Percentiles rank a stretch among this genome's conserved stretches.
These are phyloP conservation scores for Phylloporus sp. DNA, from an alignment of 768 basidiomycete species.

Conservation along the genomic window DNA sequence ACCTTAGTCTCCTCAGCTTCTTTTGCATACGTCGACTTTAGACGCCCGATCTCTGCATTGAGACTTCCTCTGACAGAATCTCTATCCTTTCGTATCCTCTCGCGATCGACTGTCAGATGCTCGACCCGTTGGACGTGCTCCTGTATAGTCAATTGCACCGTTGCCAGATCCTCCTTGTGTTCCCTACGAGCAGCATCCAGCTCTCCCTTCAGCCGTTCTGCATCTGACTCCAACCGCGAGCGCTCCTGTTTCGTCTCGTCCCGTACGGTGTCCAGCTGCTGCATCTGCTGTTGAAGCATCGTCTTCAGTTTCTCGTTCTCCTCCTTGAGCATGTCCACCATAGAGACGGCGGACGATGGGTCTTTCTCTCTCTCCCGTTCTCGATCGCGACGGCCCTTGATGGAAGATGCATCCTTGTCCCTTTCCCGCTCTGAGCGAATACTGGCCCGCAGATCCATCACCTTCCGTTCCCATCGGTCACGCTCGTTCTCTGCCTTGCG, in stretches of 20 bases:
- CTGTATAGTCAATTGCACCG: constrained; percentile 15
- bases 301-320: constrained; percentile 24
- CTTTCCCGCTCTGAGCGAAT: constrained; percentile 13
- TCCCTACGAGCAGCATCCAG: background rate
- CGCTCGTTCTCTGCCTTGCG: constrained; percentile 18
- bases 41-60: constrained; percentile 20
- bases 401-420: constrained; percentile 13
- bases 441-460: constrained; percentile 13
- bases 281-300: constrained; percentile 14
- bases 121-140: constrained; percentile 20
- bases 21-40: constrained; percentile 12
- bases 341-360: background rate
- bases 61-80: constrained; percentile 16
- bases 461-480: constrained; percentile 21
- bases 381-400: constrained; percentile 15
- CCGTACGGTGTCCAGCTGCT: constrained; percentile 8
- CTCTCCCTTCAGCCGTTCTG: constrained; percentile 15
- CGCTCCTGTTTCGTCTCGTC: constrained; percentile 13
- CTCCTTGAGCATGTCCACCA: constrained; percentile 15
- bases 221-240: constrained; percentile 9
- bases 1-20: constrained; percentile 14
- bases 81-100: constrained; percentile 22
- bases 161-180: constrained; percentile 14
- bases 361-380: constrained; percentile 18
- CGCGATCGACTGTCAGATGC: constrained; percentile 20